phyloP scores from a whole-genome alignment of 2,329 filamentous ascomycete genomes.

The Phyllosticta citrichinensis region DNA sequence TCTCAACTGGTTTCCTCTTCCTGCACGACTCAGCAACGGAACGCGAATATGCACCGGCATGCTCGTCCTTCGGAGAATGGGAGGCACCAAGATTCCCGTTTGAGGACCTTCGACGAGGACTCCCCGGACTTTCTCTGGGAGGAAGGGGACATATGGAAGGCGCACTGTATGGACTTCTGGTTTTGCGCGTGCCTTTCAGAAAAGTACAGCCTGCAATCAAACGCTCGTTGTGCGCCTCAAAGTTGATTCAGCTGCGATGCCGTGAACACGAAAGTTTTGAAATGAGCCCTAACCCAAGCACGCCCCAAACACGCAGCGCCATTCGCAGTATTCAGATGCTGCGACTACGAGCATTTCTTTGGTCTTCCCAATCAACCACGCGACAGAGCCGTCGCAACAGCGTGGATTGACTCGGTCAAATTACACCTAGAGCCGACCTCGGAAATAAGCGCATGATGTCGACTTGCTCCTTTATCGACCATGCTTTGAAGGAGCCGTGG shows the following conservation, averaged over 20 bases:
- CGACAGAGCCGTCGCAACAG: too few relatives aligned
- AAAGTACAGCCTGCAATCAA: background rate
- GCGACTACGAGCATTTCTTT: too few relatives aligned
- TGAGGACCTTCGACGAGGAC: slow-evolving; percentile 17
- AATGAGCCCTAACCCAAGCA: background rate
- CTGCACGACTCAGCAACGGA: slow-evolving; percentile 14
- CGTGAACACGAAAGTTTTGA: background rate
- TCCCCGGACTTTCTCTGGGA: slow-evolving; percentile 23
- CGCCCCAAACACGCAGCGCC: background rate
- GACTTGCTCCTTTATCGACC: too few relatives aligned
- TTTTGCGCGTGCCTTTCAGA: slow-evolving; percentile 14
- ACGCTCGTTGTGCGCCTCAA: slow-evolving; percentile 7
- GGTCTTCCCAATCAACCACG: too few relatives aligned
- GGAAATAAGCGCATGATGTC: too few relatives aligned
- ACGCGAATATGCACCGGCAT: slow-evolving; percentile 21
- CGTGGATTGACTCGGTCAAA: too few relatives aligned
- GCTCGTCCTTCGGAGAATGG: slow-evolving; percentile 17
- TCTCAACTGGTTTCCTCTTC: slow-evolving; percentile 27
- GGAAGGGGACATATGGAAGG: slow-evolving; percentile 31
- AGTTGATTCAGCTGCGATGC: background rate
- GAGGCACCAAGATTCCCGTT: slow-evolving; percentile 14
- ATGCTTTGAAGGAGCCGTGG: too few relatives aligned
- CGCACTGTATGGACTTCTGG: slow-evolving; percentile 28
- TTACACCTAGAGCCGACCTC: too few relatives aligned
- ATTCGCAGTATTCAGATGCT: too few relatives aligned